Percentiles rank a stretch among this genome's conserved stretches.
Conservation (phyloP, 1,284 basidiomycete genomes). For the Cronartium ribicola region DNA sequence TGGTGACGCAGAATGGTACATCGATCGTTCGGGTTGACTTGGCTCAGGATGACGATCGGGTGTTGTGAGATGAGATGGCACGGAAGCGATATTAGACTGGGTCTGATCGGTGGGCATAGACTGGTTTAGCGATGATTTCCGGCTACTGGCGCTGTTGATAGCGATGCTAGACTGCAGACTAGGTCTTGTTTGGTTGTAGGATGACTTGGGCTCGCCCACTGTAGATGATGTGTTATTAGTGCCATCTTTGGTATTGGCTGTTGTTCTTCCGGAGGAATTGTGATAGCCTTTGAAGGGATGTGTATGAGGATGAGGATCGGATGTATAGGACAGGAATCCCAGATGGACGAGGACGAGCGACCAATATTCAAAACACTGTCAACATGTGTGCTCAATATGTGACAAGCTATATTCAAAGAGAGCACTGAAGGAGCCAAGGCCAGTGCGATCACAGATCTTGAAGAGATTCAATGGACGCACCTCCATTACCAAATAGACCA, state of each 20-base stretch:
- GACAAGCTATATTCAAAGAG: too few relatives aligned
- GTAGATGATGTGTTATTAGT: conserved; percentile 3
- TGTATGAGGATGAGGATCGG: background rate
- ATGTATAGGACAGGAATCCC: too few relatives aligned
- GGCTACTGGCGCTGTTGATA: background rate
- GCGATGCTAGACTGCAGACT: background rate
- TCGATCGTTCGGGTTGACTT: background rate
- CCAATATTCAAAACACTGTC: background rate
- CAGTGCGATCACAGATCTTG: too few relatives aligned
- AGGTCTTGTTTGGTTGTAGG: background rate
- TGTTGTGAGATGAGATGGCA: background rate
- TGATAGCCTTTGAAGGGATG: conserved; percentile 7
- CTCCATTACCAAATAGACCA: conserved; percentile 22
- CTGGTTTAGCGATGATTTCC: conserved; percentile 5
- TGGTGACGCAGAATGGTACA: background rate
- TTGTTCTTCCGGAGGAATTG: background rate
- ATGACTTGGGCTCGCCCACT: background rate
- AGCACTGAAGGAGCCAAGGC: too few relatives aligned
- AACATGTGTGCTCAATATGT: too few relatives aligned
- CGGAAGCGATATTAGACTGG: conserved; percentile 1
- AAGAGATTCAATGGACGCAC: background rate
- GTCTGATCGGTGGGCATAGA: background rate
- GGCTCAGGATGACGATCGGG: background rate
- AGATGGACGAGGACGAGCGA: conserved; percentile 1
- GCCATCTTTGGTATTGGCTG: background rate